Evolutionary conservation across 2,329 filamentous ascomycete genomes (phyloP), one percentile per base, ranked within the genome.

Genomic region (Talaromyces sp.): DNA sequence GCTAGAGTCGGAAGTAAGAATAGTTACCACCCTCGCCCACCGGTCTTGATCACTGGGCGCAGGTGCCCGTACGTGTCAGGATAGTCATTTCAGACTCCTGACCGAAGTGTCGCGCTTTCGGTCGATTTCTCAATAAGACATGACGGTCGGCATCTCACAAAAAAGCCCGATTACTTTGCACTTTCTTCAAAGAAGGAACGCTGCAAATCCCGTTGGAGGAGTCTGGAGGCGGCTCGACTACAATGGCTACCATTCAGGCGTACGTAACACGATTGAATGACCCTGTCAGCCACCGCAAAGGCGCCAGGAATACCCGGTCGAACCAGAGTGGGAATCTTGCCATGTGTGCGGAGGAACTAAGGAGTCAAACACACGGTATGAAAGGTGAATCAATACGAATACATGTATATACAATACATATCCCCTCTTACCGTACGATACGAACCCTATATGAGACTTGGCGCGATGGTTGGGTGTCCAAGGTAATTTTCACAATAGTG

Each of bases 211-310:
- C 27, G 19, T 33, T 33, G 13, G 17, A 27, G 13, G 9, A 33
- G 25, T 52, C 47, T 27, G 15, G n/a, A 25, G 52, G 33, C 31
- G 33, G n/a, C 33, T 56, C 52, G 52, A 9, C 7, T 22, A 35
- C 17, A 33, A 19, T 15, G 3, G 7, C 27, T 31, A 31, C 27
- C 5, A 31, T 31, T 7, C 50, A 19, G n/a, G 9, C 31, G 19
- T 56, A 37, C n/a, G 52, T 22, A 37, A 56, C 50, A 37, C 31
- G n/a, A 19, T 39, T 15, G n/a, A 35, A 19, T 13, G 27, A 35
- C 27, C 31, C 27, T 52, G n/a, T 37, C 52, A 56, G 52, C 52
- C 52, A 56, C 52, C 52, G 52, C 52, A 56, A 33, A 56, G 52
- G 33, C 33, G 17, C 19, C 33, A 56, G 2, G 10, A 35, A 54